Evolutionary conservation across 495 filamentous ascomycete genomes (phyloP).

Genomic region (Talaromyces trachyspermus): DNA sequence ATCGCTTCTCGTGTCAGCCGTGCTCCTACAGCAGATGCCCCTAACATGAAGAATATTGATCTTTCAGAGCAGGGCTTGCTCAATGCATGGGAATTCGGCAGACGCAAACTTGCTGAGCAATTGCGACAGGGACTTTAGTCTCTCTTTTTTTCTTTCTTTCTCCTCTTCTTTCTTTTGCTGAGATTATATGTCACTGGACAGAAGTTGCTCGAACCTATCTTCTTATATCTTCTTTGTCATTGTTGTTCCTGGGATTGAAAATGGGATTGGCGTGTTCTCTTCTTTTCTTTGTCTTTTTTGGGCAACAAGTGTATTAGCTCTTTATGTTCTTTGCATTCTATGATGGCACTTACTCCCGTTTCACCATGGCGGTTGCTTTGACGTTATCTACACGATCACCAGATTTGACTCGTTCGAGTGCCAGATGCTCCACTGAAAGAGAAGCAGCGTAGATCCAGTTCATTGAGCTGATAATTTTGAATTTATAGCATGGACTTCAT

Average conservation of each 20-base stretch:
- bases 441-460: too few relatives aligned
- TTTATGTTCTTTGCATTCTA: not conserved
- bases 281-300: not conserved
- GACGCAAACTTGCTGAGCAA: constrained; percentile 83
- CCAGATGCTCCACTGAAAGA: too few relatives aligned
- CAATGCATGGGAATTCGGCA: constrained; percentile 92
- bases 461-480: not conserved
- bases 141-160: constrained; percentile 10
- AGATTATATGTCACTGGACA: constrained; percentile 5
- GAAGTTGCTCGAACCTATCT: constrained; percentile 1
- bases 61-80: constrained; percentile 92
- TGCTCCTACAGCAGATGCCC: constrained; percentile 82
- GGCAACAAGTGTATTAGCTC: not conserved
- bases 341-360: not conserved
- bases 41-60: constrained; percentile 86
- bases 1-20: constrained; percentile 85
- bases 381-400: too few relatives aligned
- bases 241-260: constrained; percentile 5
- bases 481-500: not conserved
- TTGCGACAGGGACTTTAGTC: constrained; percentile 55
- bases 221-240: constrained; percentile 1
- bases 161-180: constrained; percentile 11
- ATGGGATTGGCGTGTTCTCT: constrained; percentile 6
- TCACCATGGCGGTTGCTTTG: not conserved
- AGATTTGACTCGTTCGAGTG: too few relatives aligned